These are phyloP conservation scores for Auxenochlorella pyrenoidosa DNA, from an alignment of 139 green algal species.

Conservation along the genomic window DNA sequence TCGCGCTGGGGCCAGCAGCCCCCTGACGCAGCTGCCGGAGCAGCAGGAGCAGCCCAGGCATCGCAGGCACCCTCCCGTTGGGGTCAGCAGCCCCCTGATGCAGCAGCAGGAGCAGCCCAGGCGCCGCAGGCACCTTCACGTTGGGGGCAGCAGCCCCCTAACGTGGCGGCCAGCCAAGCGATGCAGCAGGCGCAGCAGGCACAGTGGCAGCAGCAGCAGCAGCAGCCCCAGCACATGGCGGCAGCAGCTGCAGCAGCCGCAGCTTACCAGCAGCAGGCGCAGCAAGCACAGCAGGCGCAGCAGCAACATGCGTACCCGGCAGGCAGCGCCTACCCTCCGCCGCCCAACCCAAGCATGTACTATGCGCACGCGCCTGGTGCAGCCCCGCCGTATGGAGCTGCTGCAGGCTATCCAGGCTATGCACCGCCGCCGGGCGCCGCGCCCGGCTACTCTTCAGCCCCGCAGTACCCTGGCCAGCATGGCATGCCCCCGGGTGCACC, in stretches of 20 bases:
- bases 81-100: not conserved
- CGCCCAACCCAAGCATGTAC: not conserved
- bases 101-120: not conserved
- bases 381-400: not conserved
- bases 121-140: not conserved
- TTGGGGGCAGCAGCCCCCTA: not conserved
- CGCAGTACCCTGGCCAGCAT: not conserved
- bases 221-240: not conserved
- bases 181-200: conserved; percentile 3
- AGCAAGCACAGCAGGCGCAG: not conserved
- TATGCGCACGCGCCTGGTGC: not conserved
- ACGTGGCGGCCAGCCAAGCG: not conserved
- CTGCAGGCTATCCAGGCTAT: not conserved
- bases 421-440: not conserved
- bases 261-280: not conserved
- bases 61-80: not conserved
- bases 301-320: not conserved
- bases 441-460: not conserved
- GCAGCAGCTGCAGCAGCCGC: not conserved
- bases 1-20: conserved; percentile 1
- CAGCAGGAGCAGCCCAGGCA: not conserved
- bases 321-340: not conserved
- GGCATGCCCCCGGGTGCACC: not conserved
- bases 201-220: not conserved
- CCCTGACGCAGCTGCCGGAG: not conserved